Evolutionary conservation across 2,329 filamentous ascomycete species (phyloP), one percentile per base, ranked within the genome.

Genomic region (Beauveria caledonica): DNA sequence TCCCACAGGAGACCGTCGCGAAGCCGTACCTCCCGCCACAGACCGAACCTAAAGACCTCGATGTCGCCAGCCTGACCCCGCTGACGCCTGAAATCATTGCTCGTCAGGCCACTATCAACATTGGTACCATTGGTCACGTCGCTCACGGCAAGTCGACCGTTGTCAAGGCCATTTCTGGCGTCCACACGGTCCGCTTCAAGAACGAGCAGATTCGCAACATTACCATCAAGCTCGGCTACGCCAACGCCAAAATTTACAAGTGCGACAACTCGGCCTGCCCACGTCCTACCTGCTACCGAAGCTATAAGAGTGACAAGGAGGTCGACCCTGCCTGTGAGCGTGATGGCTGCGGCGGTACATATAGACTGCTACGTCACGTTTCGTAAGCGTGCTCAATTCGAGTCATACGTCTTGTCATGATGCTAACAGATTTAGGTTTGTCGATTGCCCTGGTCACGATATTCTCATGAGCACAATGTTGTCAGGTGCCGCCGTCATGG

Each of bases 391-490:
- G 15, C 50, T 29, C 11, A 15, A 40, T 33, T 45, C 7, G 5
- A 25, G 36, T 13, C 19, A 23, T 17, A 36, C 5, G 7, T 25
- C 15, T 15, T 15, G 6, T 8, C 19, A 39, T 3, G 7, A 33
- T 46, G 27, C 15, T 62, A 48, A 58, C 53, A 40, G 13, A 36
- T 54, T 1, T 66, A 93, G 90, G 17, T 99, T 97, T 74, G 94
- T 97, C 68, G 94, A 97, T 77, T 97, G 94, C 82, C 94, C 94
- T 61, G 94, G 94, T 77, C 94, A 99, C 90, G 94, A 99, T 79
- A 99, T 99, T 92, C 92, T 99, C 75, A 99, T 99, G 94, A 97
- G 93, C 78, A 99, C 94, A 70, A 99, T 99, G 94, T 87, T 99
- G 82, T 99, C 94, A 72, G 94, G 94, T 72, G 94, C 94, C 69